Evolutionary conservation across 1,284 basidiomycete species (phyloP), one percentile per base, ranked within the genome.

Genomic region (Naganishia liquefaciens): DNA sequence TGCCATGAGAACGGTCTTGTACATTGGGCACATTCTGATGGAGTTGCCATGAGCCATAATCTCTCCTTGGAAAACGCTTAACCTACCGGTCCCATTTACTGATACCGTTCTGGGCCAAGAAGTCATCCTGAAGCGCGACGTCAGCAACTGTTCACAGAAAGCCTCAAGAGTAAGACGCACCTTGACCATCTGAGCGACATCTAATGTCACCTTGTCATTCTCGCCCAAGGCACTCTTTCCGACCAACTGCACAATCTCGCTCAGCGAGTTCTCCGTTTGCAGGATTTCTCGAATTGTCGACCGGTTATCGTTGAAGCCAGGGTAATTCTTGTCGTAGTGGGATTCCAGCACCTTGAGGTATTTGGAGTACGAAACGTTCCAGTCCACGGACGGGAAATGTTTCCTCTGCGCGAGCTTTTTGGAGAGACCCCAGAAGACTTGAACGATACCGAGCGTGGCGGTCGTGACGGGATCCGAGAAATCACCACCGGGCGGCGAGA

Each of bases 391-490:
- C 2, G 94, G 94, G 85, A 98, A 98, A 78, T 98, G 92, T 79
- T 95, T 68, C 23, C 65, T 43, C 47, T 66, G 64, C 5, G 68
- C 68, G 40, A 67, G 54, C 40, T 68, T 64, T 70, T 79, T 79
- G 62, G 75, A 77, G 6, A 79, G 69, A 73, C 78, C 78, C 78
- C 78, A 79, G 75, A 99, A 99, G 71, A 98, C 96, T 78, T 98
- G 96, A 25, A 99, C 96, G 74, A 99, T 99, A 84, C 93, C 87
- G 62, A 99, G 89, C 2, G 96, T 99, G 42, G 95, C 90, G 53
- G 92, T 88, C 5, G 96, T 99, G 70, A 99, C 96, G 39, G 96
- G 96, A 80, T 99, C 96, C 15, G 96, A 98, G 81, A 98, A 98
- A 78, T 99, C 96, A 82, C 95, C 95, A 81, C 96, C 95, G 57